Evolutionary conservation across 2,329 filamentous ascomycete genomes (phyloP), one percentile per base, ranked within the genome.

Genomic region (Aspergillus quadricinctus): DNA sequence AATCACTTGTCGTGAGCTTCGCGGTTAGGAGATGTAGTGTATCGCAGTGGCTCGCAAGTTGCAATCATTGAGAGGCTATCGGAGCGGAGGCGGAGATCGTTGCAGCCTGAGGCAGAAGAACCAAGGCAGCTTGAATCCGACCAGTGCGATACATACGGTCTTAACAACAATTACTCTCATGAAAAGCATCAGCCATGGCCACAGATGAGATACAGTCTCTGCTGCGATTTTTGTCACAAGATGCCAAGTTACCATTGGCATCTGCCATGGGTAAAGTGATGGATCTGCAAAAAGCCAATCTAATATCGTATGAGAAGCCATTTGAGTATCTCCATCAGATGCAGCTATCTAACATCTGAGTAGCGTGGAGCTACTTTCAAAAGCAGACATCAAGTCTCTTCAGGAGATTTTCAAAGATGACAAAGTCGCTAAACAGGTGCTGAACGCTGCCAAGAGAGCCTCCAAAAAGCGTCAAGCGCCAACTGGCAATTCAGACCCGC

Each of bases 191-290:
- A 49, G 57, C 52, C 50, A 65, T 70, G 64, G 64, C 69, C 27
- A 51, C 66, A 21, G 45, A 57, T 49, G 63, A 69, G 37, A 55
- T 71, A 19, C 78, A 81, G 65, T 63, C 70, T 14, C 67, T 85
- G 14, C 72, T 86, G 35, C 80, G 83, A 11, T 86, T 86, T 60
- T 71, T 86, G 25, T 80, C 80, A 1, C 78, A 83, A 69, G 82
- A 86, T 69, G 74, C 76, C 29, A 84, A 83, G 64, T 61, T 86
- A 0, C 80, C 83, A 2, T 71, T 86, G 4, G 78, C 79, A 3
- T 71, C 74, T 28, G 83, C 82, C 10, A 80, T 86, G 68, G 66
- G 75, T 53, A 84, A 83, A 64, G 74, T 82, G 54, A 80, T 80
- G 59, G 75, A 78, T n/a, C 74, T 86, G 9, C 79, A 83, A 64